Evolutionary conservation across 2,329 filamentous ascomycete species (phyloP).

Genomic region (Fusarium avenaceum): DNA sequence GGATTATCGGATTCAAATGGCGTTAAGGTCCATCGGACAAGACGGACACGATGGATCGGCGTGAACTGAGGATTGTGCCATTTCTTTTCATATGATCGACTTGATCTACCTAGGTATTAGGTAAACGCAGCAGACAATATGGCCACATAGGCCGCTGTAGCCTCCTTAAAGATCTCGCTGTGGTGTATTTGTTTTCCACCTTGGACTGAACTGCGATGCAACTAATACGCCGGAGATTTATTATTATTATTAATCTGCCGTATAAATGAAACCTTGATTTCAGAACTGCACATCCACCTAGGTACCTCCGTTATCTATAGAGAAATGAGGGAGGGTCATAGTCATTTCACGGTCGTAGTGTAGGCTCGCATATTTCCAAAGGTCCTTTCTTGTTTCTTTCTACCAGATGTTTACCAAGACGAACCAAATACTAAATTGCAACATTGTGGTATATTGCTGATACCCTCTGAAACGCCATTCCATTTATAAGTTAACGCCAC

Average conservation of each 20-base stretch:
- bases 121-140: neutral
- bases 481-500: slow-evolving; percentile 36
- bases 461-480: slow-evolving; percentile 18
- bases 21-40: slow-evolving; percentile 35
- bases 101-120: neutral
- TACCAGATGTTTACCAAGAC: neutral
- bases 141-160: neutral
- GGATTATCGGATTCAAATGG: slow-evolving; percentile 33
- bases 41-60: slow-evolving; percentile 19
- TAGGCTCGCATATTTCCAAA: neutral
- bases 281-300: neutral
- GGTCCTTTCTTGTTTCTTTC: neutral
- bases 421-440: neutral
- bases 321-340: neutral
- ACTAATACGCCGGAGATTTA: neutral
- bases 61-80: slow-evolving; percentile 7
- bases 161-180: neutral
- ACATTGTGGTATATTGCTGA: slow-evolving; percentile 21
- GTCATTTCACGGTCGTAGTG: neutral
- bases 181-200: neutral
- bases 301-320: neutral
- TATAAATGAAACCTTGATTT: neutral
- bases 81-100: slow-evolving; percentile 8
- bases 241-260: neutral
- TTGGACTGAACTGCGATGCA: neutral